A percentile compares a stretch with the other conserved stretches of the same genome.
phyloP scores from a whole-genome alignment of 306 rosid species.

The Vicia faba region DNA sequence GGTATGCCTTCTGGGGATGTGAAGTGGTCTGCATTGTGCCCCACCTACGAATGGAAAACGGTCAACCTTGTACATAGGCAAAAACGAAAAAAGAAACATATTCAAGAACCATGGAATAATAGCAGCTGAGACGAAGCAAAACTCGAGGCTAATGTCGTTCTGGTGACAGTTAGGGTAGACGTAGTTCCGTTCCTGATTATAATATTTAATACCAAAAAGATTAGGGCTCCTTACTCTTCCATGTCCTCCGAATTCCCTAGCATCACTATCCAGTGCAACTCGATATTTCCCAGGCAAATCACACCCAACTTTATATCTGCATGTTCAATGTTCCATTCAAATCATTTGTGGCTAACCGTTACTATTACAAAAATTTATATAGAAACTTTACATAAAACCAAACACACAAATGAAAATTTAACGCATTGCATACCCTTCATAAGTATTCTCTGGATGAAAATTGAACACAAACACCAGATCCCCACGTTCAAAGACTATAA shows the following conservation, averaged over 20 bases:
- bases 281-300: slow-evolving; percentile 97
- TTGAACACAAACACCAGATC: slow-evolving; percentile 91
- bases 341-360: slow-evolving; percentile 27
- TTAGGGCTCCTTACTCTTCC: slow-evolving; percentile 79
- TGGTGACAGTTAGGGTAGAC: not conserved
- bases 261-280: slow-evolving; percentile 94
- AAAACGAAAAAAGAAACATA: slow-evolving; percentile 24
- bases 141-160: not conserved
- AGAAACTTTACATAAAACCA: slow-evolving; percentile 26
- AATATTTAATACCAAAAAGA: slow-evolving; percentile 23
- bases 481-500: slow-evolving; percentile 91
- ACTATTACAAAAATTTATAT: slow-evolving; percentile 12
- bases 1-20: slow-evolving; percentile 93
- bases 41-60: slow-evolving; percentile 57
- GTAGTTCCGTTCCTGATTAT: slow-evolving; percentile 9
- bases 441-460: slow-evolving; percentile 82
- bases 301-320: slow-evolving; percentile 93
- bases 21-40: slow-evolving; percentile 77
- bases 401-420: slow-evolving; percentile 29
- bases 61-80: slow-evolving; percentile 17
- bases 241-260: slow-evolving; percentile 78
- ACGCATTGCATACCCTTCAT: slow-evolving; percentile 66
- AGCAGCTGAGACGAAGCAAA: slow-evolving; percentile 26
- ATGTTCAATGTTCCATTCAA: slow-evolving; percentile 39
- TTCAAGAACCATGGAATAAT: slow-evolving; percentile 25